Evolutionary conservation across 495 filamentous ascomycete genomes (phyloP), one percentile per base, ranked within the genome.

Genomic region (Staphylotrichum tortipilum): DNA sequence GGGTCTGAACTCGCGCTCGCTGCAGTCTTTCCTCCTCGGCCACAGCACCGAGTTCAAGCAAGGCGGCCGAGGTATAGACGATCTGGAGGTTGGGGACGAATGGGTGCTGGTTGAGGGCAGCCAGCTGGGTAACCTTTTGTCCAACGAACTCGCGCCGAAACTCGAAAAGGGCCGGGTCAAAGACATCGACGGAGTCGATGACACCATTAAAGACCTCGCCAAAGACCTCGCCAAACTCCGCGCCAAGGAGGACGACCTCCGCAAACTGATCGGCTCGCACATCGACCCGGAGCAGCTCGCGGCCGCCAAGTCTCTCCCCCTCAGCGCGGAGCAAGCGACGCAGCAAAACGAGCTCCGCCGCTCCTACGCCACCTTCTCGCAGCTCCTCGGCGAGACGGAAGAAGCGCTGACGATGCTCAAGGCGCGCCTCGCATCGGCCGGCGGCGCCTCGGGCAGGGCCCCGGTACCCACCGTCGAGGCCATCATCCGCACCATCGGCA

Each of bases 401-500:
- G 83, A 89, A 59, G 81, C 75, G 2, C 69, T 95, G n/a, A 82
- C 83, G 0, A 58, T 95, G 40, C 77, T 97, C n/a, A 82, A 84
- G 53, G 82, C 89, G 3, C 86, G 83, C 55, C 72, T 97, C 19
- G 82, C 85, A 2, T 75, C 79, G 14, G 73, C 74, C 1, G 63
- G 66, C 9, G 65, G 68, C 26, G 70, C 70, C 18, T 66, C 60
- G 12, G 67, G 72, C 31, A 69, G 66, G 35, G 64, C 67, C 6
- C 67, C 69, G 17, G 68, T 67, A 1, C 94, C 92, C 3, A 96
- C 91, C 0, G 84, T 95, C 1, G 94, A 96, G 54, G 88, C 88
- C 7, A 88, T 97, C 17, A 80, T 86, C 36, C 85, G 84, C 42
- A 97, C 94, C 6, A 94, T 99, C 53, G 71, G 72, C 44, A 95